Conservation (phyloP, 306 rosid genomes). For the Acacia confusa region DNA sequence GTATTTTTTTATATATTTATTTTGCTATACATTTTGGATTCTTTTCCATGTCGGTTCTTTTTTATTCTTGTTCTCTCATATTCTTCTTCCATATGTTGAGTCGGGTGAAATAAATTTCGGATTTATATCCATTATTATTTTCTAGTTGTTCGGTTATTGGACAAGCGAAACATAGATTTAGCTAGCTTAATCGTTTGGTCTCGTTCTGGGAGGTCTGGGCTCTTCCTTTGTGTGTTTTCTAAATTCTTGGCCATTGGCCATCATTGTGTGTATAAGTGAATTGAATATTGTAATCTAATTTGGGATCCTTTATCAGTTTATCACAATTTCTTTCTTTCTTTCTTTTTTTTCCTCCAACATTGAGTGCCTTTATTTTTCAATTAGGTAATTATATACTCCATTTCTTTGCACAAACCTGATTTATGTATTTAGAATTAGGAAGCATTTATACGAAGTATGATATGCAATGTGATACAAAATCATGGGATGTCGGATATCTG, state of each 20-base stretch:
- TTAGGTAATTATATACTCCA: not conserved
- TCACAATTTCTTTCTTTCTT: not conserved
- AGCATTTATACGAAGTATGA: too few relatives aligned
- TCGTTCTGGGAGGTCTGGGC: not conserved
- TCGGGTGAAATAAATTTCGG: constrained; percentile 25
- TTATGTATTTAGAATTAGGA: not conserved
- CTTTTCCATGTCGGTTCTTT: not conserved
- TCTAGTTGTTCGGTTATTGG: not conserved
- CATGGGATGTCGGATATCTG: too few relatives aligned
- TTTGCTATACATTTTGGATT: not conserved
- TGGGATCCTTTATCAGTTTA: not conserved
- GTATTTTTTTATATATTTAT: constrained; percentile 11
- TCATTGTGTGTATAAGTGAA: not conserved
- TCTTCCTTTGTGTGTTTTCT: not conserved
- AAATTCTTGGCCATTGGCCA: not conserved
- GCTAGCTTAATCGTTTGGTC: not conserved
- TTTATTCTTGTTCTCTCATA: not conserved
- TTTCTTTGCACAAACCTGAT: not conserved
- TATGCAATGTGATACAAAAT: too few relatives aligned
- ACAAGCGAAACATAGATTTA: not conserved
- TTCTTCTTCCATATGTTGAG: not conserved
- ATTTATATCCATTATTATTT: not conserved
- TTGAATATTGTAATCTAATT: not conserved
- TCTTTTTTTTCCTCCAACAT: not conserved
- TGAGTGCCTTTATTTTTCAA: not conserved